Evolutionary conservation across 768 basidiomycete genomes (phyloP), one percentile per base, ranked within the genome.

Genomic region (Boletus sensibilis): DNA sequence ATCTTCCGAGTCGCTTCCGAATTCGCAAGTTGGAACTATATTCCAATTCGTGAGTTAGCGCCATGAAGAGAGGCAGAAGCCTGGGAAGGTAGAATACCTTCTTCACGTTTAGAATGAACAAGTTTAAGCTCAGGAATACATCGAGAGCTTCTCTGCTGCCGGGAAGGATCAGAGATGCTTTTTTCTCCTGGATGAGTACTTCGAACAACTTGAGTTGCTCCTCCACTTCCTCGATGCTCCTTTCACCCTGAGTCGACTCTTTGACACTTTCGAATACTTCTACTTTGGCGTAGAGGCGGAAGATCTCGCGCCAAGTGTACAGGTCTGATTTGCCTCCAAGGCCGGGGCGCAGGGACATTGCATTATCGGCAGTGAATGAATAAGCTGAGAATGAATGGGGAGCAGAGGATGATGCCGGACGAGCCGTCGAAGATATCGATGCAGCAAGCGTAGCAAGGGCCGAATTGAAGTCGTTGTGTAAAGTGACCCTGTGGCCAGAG

Each of bases 1-100:
- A 94, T 94, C 74, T 97, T 97, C 35, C 93, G 84, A 3, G 88
- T 90, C 2, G 94, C 94, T 70, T 96, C 93, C 8, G 87, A 79
- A 65, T 92, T 96, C 8, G 91, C 93, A 38, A 80, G 67, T 65
- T 93, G 88, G 66, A 94, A 92, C 88, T 90, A 35, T 18, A 20
- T 13, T 34, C 18, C 14, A 40, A 37, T 34, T 8, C 10, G 10
- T 51, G 37, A 60, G 23, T 35, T 46, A 25, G 55, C 25, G 14
- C 23, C 5, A 40, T 7, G 31, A 33, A 29, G 27, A 11, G 38
- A 47, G 33, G 11, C 1, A 48, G 3, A 20, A 45, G 14, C 13
- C 0, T 5, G 27, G n/a, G 23, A 45, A 14, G 2, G 11, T 58
- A 23, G 11, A n/a, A 42, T 37, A 85, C 88, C 82, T 90, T 89